A percentile compares a stretch with the other conserved stretches of the same genome.
Evolutionary conservation across 1,284 basidiomycete species (phyloP).

Genomic region (Mycena sp.): DNA sequence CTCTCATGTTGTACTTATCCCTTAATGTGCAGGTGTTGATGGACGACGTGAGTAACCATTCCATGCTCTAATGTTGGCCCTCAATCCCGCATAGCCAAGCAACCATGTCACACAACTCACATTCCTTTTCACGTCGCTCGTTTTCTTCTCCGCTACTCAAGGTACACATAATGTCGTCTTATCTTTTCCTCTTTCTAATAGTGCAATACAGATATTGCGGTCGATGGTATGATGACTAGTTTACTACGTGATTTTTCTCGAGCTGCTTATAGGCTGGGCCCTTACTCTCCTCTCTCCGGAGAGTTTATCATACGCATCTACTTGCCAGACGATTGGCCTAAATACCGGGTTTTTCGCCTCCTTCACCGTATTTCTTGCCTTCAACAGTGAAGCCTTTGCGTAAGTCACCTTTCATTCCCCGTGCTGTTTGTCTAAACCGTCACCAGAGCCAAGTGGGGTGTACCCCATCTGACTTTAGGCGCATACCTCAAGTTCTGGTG

Average conservation of each 20-base stretch:
- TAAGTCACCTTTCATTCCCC: conserved; percentile 48
- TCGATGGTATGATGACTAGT: conserved; percentile 73
- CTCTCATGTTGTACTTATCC: conserved; percentile 90
- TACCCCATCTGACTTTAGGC: conserved; percentile 84
- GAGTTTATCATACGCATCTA: conserved; percentile 96
- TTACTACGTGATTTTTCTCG: conserved; percentile 18
- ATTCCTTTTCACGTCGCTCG: conserved; percentile 88
- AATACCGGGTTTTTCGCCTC: conserved; percentile 97
- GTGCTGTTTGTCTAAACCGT: neutral
- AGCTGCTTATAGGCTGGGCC: conserved; percentile 81
- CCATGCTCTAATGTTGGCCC: conserved; percentile 12
- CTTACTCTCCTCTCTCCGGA: conserved; percentile 95
- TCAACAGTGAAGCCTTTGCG: conserved; percentile 95
- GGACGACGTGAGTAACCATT: conserved; percentile 70
- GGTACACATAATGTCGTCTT: conserved; percentile 55
- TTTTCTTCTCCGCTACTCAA: conserved; percentile 97
- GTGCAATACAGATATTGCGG: conserved; percentile 84
- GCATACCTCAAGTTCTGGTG: conserved; percentile 92
- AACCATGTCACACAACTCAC: conserved; percentile 88
- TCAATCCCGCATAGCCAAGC: conserved; percentile 64
- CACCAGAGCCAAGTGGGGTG: conserved; percentile 80
- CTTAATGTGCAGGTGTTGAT: conserved; percentile 83
- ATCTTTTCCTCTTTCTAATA: conserved; percentile 19
- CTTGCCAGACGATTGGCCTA: conserved; percentile 97
- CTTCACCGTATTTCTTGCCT: conserved; percentile 97